Evolutionary conservation across 176 grass and related monocot genomes (phyloP).

Genomic region (Triticum timopheevii): DNA sequence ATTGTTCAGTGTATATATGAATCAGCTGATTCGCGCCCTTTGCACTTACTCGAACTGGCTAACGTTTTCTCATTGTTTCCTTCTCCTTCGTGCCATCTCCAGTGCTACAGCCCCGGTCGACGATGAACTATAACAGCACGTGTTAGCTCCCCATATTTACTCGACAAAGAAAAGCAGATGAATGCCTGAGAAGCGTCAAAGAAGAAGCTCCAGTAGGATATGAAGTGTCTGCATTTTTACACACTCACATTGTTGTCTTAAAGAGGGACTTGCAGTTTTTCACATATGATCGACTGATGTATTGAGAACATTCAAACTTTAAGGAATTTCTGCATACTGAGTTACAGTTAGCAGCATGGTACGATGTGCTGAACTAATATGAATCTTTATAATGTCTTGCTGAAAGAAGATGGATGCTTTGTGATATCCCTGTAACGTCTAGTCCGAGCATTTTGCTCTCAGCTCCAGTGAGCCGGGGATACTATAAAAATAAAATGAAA

Average conservation of each 20-base stretch:
- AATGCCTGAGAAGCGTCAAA: not conserved
- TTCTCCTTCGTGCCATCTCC: not conserved
- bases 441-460: too few species aligned
- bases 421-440: not conserved
- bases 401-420: not conserved
- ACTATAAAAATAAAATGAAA: too few species aligned
- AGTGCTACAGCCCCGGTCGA: constrained; percentile 22
- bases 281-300: not conserved
- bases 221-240: not conserved
- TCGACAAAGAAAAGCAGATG: not conserved
- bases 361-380: not conserved
- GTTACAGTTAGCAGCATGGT: not conserved
- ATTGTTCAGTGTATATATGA: not conserved
- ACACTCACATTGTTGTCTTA: not conserved
- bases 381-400: not conserved
- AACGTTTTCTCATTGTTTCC: not conserved
- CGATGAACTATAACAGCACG: constrained; percentile 33
- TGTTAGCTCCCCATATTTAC: not conserved
- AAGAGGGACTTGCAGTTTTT: not conserved
- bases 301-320: not conserved
- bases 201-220: not conserved
- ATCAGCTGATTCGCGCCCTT: not conserved
- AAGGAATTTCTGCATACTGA: constrained; percentile 13
- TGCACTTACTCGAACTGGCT: not conserved
- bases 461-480: too few species aligned